Base-by-base conservation (phyloP, 805 yeast genomes). In the Candida morakotiae region DNA sequence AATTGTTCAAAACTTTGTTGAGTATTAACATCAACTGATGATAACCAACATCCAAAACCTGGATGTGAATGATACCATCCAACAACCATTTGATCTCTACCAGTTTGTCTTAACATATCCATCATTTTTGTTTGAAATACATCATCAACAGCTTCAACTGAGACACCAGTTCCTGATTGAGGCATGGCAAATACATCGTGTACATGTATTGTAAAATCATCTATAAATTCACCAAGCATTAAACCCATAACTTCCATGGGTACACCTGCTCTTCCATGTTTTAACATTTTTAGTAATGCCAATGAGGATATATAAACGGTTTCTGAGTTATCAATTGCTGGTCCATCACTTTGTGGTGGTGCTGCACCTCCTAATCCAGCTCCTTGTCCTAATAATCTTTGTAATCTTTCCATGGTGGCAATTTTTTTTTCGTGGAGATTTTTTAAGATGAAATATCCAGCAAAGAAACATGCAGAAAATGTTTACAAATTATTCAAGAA, bases 31-130 rank as follows among this genome's bases (percentile, higher is more conserved):
- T 93, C 99, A 20, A 93, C 98, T 20, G 89, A 81, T 9, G 98
- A 89, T 50, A 93, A 73, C 99, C 99, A 93, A 70, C 99, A 93
- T n/a, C 98, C 98, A 60, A 91, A 93, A 13, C 98, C 98, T 4
- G 98, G 98, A 65, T 93, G 98, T 10, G 98, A 89, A 60, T 93
- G 99, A 69, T 93, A 93, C 99, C 99, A 93, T 23, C 99, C 99
- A 34, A 93, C 99, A 37, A 93, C 98, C 87, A 87, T 88, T 60
- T 93, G 95, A 64, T 89, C 97, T 62, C 99, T 77, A n/a, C 99
- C 99, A 1, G 98, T 93, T 62, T 93, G 98, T 64, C 85, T 81
- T 55, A 93, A 75, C 98, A 93, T 93, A 57, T 93, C 99, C 98
- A 93, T 93, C 98, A 93, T 94, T 58, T 83, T 86, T 3, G 98